Base-by-base conservation (phyloP, 2,329 filamentous ascomycete species). In the Westerdykella sp. region DNA sequence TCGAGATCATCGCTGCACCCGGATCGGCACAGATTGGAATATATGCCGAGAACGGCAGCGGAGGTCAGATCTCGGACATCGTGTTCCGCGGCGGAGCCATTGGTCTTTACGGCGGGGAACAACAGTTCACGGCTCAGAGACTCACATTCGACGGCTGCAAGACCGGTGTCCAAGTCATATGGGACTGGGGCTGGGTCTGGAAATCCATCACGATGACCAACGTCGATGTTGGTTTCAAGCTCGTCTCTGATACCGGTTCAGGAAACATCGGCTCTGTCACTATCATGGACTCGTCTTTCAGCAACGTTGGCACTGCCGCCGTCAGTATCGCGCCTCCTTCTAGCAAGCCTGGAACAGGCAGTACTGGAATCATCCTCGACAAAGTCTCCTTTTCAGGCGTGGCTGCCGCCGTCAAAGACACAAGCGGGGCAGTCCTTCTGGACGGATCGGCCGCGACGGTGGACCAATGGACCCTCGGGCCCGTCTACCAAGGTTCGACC, bases 171-270 rank as follows among this genome's bases (percentile, higher is more conserved):
- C 71, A 74, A 18, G 72, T 79, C 49, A 64, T 76, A 9, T 82
- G 77, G 78, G 68, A 78, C 46, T 82, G 79, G 79, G 75, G 75
- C 1, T 82, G 73, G 73, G 76, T 73, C 0, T 78, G 74, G 45
- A 70, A 73, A 46, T 67, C 67, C 4, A 57, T 81, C 32, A 69
- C 47, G 1, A 70, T 81, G 50, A 71, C 71, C 41, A 77, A 78
- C 54, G 79, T 76, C 53, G 57, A 61, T 2, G 68, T 73, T 30
- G 78, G 73, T 4, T 56, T 83, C 4, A 72, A 77, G 39, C 74
- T 81, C 52, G 56, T 59, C 16, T 51, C 55, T 16, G 54, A 53
- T n/a, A 44, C 54, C 6, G 43, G 48, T 3, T 67, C 64, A 2
- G 70, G 76, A 45, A 65, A 64, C 6, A 74, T 78, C 6, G 79